Evolutionary conservation across 1,284 basidiomycete genomes (phyloP).

Genomic region (Ganoderma multipileum): DNA sequence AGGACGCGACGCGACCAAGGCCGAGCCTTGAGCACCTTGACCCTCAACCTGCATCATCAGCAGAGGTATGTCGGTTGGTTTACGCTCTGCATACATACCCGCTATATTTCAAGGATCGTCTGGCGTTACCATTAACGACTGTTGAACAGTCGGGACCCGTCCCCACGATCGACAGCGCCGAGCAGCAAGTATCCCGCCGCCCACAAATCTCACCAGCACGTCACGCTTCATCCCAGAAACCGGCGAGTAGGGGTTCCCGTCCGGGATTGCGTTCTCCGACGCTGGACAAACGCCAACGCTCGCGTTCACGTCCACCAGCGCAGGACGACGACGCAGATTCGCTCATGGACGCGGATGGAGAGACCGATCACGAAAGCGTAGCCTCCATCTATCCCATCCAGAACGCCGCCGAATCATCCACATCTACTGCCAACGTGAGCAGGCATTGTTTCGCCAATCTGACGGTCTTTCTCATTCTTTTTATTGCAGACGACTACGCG

Average conservation of each 20-base stretch:
- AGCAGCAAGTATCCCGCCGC: too few relatives aligned
- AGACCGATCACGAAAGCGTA: conserved; percentile 26
- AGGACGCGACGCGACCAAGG: not conserved
- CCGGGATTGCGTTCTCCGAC: not conserved
- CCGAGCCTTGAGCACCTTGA: not conserved
- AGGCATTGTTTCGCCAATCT: not conserved
- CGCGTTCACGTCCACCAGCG: not conserved
- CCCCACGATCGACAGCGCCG: not conserved
- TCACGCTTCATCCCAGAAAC: not conserved
- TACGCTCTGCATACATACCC: not conserved
- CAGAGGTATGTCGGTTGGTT: not conserved
- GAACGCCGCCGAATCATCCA: not conserved
- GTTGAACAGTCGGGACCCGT: not conserved
- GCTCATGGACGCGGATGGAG: conserved; percentile 26
- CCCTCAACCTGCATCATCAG: not conserved
- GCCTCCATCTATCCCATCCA: conserved; percentile 12
- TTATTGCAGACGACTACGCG: not conserved
- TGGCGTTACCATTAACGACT: not conserved
- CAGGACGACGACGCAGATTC: conserved; percentile 4
- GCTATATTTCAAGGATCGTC: too few relatives aligned
- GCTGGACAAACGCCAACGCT: not conserved
- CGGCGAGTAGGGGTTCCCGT: not conserved
- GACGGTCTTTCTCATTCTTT: not conserved
- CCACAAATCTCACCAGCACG: not conserved
- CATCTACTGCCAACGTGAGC: not conserved